Evolutionary conservation across 108 stramenopile species (phyloP), one percentile per base, ranked within the genome.

Genomic region (Conticribra weissflogii): DNA sequence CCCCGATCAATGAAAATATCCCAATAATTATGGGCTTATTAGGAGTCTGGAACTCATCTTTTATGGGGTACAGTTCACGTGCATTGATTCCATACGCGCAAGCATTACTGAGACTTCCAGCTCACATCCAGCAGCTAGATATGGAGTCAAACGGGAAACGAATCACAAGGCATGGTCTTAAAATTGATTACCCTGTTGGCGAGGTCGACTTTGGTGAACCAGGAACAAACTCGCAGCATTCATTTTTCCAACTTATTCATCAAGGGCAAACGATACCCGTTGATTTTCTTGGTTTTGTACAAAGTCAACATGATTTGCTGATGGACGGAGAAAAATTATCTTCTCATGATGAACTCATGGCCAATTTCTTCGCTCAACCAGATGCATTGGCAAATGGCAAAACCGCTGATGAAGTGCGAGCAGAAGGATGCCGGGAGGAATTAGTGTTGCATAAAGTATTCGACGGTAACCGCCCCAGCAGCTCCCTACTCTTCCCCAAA

Each of bases 351-450:
- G 99, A 99, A 81, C 87, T 99, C 31, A 99, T 99, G 99, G 80
- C 88, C 67, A 99, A 99, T 83, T 99, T 99, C 73, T 99, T 99
- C 80, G 99, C 99, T 7, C 99, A 99, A 73, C 98, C 99, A 12
- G 99, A 99, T 80, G 99, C 98, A 0, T 69, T 99, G 18, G 99
- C 98, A 3, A 85, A 88, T 55, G 98, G 98, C 54, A 92, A 93
- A 66, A 93, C 93, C n/a, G 83, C 75, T 5, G 94, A 96, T 15
- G 94, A 97, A 81, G 87, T 94, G 44, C 87, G 97, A 28, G 88
- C 82, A 18, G 98, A 97, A 73, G 97, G 96, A 23, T 88, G 96
- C 54, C 75, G 88, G 17, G 93, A 95, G 70, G 90, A 93, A 46
- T 78, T 97, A 30, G 80, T 93, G 23, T 83, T 95, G 56, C 98